A percentile compares a stretch with the other conserved stretches of the same genome.
These are phyloP conservation scores for Paraglomus occultum DNA, from an alignment of 192 early-diverging fungal genomes.

Conservation along the genomic window DNA sequence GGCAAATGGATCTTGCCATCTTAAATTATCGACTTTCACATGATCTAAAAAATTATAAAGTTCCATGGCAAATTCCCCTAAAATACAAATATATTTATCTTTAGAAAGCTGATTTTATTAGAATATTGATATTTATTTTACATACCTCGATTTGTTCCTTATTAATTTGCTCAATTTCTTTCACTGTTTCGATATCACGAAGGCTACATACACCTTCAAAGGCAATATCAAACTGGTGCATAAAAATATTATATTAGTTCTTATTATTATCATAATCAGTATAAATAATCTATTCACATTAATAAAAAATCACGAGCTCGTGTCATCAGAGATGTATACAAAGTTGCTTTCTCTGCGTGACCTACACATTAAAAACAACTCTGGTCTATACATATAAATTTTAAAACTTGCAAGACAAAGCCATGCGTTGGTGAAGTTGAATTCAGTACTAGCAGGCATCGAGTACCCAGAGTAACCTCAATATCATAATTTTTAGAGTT, in stretches of 20 bases:
- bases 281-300: not conserved
- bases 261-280: not conserved
- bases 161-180: too few species aligned
- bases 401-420: constrained; percentile 6
- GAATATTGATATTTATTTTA: too few species aligned
- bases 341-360: constrained; percentile 22
- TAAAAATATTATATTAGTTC: not conserved
- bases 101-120: too few species aligned
- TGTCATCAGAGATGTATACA: constrained; percentile 17
- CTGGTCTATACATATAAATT: constrained; percentile 10
- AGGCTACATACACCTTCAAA: too few species aligned
- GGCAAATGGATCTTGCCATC: constrained; percentile 1
- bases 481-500: constrained; percentile 11
- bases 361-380: constrained; percentile 22
- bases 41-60: too few species aligned
- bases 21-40: too few species aligned
- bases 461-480: not conserved
- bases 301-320: not conserved
- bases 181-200: too few species aligned
- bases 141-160: too few species aligned
- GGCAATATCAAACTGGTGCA: constrained; percentile 19
- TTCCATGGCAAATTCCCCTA: not conserved
- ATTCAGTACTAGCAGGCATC: constrained; percentile 7
- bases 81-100: too few species aligned
- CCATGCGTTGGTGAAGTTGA: constrained; percentile 7